Evolutionary conservation across 805 yeast species (phyloP).

Genomic region (Saturnispora sanitii): DNA sequence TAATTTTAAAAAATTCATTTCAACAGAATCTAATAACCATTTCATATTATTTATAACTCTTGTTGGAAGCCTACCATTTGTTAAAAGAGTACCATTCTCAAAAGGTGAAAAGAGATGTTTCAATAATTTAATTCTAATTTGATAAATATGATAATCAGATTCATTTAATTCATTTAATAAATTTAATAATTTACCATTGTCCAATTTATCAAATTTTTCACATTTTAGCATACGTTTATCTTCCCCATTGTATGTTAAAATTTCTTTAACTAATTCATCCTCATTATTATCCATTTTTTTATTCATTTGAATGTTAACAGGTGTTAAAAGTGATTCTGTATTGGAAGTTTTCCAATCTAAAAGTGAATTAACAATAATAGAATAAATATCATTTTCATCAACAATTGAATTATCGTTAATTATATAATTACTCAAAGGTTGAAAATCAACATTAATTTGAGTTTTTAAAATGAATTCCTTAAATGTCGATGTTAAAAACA

Average conservation of each 20-base stretch:
- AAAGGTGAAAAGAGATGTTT: conserved; percentile 17
- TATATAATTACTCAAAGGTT: conserved; percentile 31
- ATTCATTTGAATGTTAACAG: conserved; percentile 9
- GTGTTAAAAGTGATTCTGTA: conserved; percentile 19
- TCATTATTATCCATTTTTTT: conserved; percentile 10
- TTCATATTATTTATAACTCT: conserved; percentile 17
- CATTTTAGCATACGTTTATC: conserved; percentile 11
- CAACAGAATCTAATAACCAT: conserved; percentile 22
- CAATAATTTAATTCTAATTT: conserved; percentile 21
- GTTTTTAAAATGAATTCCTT: conserved; percentile 15
- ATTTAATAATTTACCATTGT: conserved; percentile 13
- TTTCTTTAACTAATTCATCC: conserved; percentile 24
- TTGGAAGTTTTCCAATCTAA: conserved; percentile 17
- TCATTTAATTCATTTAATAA: conserved; percentile 16
- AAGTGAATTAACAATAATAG: conserved; percentile 9
- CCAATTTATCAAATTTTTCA: conserved; percentile 14
- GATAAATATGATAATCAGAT: conserved; percentile 19
- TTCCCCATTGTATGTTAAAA: conserved; percentile 17
- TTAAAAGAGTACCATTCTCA: conserved; percentile 16
- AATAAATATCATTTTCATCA: conserved; percentile 15
- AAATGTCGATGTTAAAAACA: conserved; percentile 11
- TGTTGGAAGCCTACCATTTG: conserved; percentile 17
- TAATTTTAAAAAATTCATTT: conserved; percentile 16
- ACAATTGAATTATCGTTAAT: neutral
- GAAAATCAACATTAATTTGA: conserved; percentile 33